These are phyloP conservation scores for Alternaria infectoria DNA, from an alignment of 2,329 filamentous ascomycete genomes.

Conservation along the genomic window DNA sequence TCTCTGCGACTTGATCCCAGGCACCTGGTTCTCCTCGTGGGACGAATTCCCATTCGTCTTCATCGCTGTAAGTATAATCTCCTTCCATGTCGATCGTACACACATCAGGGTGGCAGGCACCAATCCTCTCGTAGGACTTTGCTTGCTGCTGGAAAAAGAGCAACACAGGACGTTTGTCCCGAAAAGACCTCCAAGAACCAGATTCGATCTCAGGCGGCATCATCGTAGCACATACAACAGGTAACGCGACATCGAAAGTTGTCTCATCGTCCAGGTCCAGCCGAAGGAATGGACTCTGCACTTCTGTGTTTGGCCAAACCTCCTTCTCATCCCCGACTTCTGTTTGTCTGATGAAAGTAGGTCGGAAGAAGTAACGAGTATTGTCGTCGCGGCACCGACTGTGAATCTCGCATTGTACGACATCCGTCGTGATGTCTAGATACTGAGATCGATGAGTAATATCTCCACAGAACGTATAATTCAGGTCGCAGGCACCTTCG, in stretches of 20 bases:
- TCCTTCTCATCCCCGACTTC: background rate
- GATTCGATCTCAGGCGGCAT: background rate
- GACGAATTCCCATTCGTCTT: background rate
- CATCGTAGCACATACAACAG: background rate
- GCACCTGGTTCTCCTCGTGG: background rate
- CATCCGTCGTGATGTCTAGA: background rate
- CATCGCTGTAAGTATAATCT: accelerated
- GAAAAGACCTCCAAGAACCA: background rate
- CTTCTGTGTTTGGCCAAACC: background rate
- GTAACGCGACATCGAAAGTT: accelerated
- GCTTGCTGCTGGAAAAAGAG: background rate
- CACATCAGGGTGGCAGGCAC: accelerated
- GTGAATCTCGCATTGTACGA: background rate
- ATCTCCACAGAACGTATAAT: background rate
- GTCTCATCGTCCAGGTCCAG: background rate
- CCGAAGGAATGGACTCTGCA: background rate
- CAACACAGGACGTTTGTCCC: accelerated
- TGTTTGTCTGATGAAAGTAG: background rate
- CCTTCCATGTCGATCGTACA: background rate
- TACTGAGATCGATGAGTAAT: background rate
- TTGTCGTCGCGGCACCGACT: accelerated
- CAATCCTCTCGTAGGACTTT: background rate
- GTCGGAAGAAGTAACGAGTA: background rate
- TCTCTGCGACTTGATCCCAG: background rate
- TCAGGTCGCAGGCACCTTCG: background rate